phyloP scores from a whole-genome alignment of 352 stramenopile species.

The Peronospora farinosa region DNA sequence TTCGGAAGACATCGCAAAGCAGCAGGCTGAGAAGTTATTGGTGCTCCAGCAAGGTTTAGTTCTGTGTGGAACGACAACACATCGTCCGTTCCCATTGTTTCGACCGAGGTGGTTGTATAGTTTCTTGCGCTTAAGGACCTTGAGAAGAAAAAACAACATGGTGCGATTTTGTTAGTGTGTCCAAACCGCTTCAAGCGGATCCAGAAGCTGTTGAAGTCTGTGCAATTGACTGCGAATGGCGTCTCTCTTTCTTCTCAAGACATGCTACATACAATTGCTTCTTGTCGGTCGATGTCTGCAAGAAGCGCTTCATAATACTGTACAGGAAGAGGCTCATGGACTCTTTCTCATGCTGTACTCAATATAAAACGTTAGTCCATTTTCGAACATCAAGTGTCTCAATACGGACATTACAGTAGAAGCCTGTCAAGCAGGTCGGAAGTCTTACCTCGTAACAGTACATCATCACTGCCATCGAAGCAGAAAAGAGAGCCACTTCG shows the following conservation, averaged over 20 bases:
- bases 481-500: constrained; percentile 68
- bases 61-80: background rate
- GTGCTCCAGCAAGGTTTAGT: constrained; percentile 9
- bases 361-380: constrained; percentile 3
- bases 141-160: constrained; percentile 9
- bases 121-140: constrained; percentile 5
- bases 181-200: constrained; percentile 9
- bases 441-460: constrained; percentile 71
- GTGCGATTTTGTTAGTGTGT: background rate
- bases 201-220: constrained; percentile 7
- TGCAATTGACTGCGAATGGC: constrained; percentile 16
- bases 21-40: background rate
- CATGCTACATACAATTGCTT: constrained; percentile 51
- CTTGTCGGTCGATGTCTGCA: constrained; percentile 67
- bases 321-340: constrained; percentile 59
- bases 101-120: background rate
- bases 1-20: background rate
- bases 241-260: constrained; percentile 30
- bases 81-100: constrained; percentile 11
- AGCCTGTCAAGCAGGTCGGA: background rate
- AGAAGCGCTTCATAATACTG: constrained; percentile 68
- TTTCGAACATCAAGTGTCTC: background rate
- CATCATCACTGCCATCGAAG: constrained; percentile 80
- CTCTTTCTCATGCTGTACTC: constrained; percentile 51
- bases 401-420: background rate